A percentile compares a stretch with the other conserved stretches of the same genome.
These are phyloP conservation scores for Crataegus laevigata DNA, from an alignment of 306 rosid genomes.

Conservation along the genomic window DNA sequence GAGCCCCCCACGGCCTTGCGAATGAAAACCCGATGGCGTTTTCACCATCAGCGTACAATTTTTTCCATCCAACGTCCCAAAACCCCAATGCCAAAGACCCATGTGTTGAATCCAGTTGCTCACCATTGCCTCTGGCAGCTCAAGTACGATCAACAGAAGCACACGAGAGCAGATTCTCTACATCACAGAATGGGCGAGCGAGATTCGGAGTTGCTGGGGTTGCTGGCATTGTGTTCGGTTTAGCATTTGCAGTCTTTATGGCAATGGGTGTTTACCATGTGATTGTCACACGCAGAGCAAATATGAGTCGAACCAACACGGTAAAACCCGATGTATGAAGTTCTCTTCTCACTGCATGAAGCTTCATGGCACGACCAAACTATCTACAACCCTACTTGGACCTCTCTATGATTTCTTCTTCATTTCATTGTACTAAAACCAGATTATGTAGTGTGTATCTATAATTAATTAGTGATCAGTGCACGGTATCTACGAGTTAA, in stretches of 20 bases:
- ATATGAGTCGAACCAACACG: constrained; percentile 35
- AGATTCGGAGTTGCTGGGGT: constrained; percentile 44
- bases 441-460: background rate
- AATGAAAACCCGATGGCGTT: constrained; percentile 46
- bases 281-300: constrained; percentile 38
- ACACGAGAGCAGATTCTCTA: constrained; percentile 35
- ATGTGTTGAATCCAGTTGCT: constrained; percentile 50
- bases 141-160: constrained; percentile 49
- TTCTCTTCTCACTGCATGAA: constrained; percentile 22
- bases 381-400: background rate
- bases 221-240: constrained; percentile 53
- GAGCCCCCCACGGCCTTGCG: constrained; percentile 85
- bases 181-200: constrained; percentile 14
- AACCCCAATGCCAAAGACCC: constrained; percentile 36
- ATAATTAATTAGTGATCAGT: background rate
- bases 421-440: background rate
- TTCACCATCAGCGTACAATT: constrained; percentile 75
- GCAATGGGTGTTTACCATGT: constrained; percentile 61
- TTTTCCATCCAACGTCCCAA: constrained; percentile 61
- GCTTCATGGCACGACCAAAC: background rate
- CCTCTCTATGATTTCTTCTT: background rate
- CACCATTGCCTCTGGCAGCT: constrained; percentile 76
- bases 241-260: constrained; percentile 45
- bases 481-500: background rate
- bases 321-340: constrained; percentile 46